These are phyloP conservation scores for Cicer pinnatifidum DNA, from an alignment of 306 rosid species.

Conservation along the genomic window DNA sequence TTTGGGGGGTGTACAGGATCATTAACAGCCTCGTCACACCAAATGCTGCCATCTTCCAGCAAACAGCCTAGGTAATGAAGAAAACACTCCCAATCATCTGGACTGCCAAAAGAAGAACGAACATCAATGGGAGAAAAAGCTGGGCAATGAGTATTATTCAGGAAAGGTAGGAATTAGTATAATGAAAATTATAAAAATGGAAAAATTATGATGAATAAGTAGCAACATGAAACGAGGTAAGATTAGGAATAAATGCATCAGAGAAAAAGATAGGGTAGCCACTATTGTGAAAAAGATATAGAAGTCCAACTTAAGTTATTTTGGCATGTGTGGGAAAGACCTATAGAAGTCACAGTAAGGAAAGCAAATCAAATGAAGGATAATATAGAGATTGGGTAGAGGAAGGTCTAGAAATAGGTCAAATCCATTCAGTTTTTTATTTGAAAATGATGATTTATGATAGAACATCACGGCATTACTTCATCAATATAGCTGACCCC, in stretches of 20 bases:
- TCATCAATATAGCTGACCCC: not conserved
- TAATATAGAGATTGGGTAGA: not conserved
- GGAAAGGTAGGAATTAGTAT: not conserved
- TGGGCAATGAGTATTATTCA: constrained; percentile 4
- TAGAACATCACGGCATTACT: not conserved
- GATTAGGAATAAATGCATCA: not conserved
- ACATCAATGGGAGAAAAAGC: constrained; percentile 44
- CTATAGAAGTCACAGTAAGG: constrained; percentile 4
- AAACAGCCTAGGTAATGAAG: constrained; percentile 92
- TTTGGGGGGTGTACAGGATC: constrained; percentile 71
- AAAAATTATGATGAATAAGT: constrained; percentile 3
- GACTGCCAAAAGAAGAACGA: constrained; percentile 72
- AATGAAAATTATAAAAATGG: not conserved
- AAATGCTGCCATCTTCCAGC: constrained; percentile 87
- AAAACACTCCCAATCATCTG: constrained; percentile 97
- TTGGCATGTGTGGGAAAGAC: not conserved
- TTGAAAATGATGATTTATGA: not conserved
- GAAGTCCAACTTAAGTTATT: not conserved
- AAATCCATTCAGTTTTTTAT: not conserved
- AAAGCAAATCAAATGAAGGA: constrained; percentile 17
- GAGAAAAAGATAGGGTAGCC: not conserved
- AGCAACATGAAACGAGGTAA: not conserved
- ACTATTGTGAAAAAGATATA: not conserved
- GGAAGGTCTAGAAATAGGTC: not conserved
- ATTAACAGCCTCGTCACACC: constrained; percentile 56